phyloP scores from a whole-genome alignment of 2,329 filamentous ascomycete genomes.

The Lasiodiplodia citricola region DNA sequence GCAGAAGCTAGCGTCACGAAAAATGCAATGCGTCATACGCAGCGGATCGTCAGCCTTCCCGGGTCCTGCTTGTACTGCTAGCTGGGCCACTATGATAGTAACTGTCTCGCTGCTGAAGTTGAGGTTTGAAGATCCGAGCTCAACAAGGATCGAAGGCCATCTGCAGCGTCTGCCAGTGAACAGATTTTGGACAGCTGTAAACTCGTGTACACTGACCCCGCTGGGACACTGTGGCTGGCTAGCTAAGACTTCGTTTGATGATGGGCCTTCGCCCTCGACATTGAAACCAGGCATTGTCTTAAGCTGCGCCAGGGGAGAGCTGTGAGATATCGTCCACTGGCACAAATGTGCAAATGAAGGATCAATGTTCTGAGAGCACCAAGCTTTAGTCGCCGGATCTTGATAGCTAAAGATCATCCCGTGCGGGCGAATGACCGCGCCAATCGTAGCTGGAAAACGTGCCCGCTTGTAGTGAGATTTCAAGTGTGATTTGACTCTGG shows the following conservation, averaged over 20 bases:
- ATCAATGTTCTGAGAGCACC: constrained; percentile 39
- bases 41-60: constrained; percentile 45
- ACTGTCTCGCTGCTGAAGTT: constrained; percentile 66
- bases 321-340: constrained; percentile 44
- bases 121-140: constrained; percentile 59
- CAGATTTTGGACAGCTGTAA: constrained; percentile 56
- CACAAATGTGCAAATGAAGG: constrained; percentile 56
- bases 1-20: constrained; percentile 60
- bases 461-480: constrained; percentile 55
- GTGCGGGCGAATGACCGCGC: constrained; percentile 53
- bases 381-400: constrained; percentile 47
- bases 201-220: constrained; percentile 58
- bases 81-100: constrained; percentile 48
- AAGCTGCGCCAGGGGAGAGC: constrained; percentile 45
- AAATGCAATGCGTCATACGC: constrained; percentile 56
- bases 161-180: constrained; percentile 53
- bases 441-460: constrained; percentile 48
- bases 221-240: constrained; percentile 56
- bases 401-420: constrained; percentile 56
- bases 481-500: constrained; percentile 53
- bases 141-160: constrained; percentile 56
- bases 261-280: constrained; percentile 45
- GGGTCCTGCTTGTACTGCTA: constrained; percentile 52
- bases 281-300: constrained; percentile 36
- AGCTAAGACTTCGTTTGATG: constrained; percentile 62